phyloP scores from a whole-genome alignment of 805 yeast genomes.

The Saturnispora diversa region DNA sequence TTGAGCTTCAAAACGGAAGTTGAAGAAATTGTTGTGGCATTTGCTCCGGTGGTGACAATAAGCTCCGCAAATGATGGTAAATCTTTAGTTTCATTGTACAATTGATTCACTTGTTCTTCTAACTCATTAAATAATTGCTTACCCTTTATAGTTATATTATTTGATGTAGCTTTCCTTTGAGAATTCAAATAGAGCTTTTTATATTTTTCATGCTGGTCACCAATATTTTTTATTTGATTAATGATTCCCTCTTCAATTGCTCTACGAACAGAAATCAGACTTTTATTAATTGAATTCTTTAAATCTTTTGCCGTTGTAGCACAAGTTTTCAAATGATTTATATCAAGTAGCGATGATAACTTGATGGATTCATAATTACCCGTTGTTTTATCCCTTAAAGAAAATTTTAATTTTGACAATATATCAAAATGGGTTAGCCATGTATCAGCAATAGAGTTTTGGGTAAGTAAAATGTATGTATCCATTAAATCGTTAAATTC shows the following conservation, averaged over 20 bases:
- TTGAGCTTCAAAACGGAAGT: conserved; percentile 22
- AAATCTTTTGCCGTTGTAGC: conserved; percentile 28
- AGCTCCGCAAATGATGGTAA: conserved; percentile 27
- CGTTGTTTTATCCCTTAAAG: conserved; percentile 15
- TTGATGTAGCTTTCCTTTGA: conserved; percentile 11
- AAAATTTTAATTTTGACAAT: conserved; percentile 23
- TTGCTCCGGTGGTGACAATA: conserved; percentile 25
- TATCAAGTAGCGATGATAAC: conserved; percentile 31
- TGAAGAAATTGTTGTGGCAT: conserved; percentile 23
- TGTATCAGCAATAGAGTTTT: conserved; percentile 36
- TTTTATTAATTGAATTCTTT: conserved; percentile 16
- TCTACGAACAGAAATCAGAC: conserved; percentile 26
- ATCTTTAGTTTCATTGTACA: conserved; percentile 18
- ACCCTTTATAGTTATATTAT: conserved; percentile 17
- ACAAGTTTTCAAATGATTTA: conserved; percentile 23
- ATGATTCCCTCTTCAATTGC: conserved; percentile 33
- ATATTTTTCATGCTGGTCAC: conserved; percentile 34
- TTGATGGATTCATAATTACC: conserved; percentile 15
- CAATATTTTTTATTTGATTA: conserved; percentile 31
- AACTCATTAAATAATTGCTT: conserved; percentile 19
- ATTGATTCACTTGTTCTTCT: conserved; percentile 19
- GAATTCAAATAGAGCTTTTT: conserved; percentile 31
- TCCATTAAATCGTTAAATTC: conserved; percentile 33
- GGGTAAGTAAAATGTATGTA: conserved; percentile 29
- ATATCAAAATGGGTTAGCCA: conserved; percentile 33